A percentile compares a stretch with the other conserved stretches of the same genome.
Evolutionary conservation across 202 grass and related monocot genomes (phyloP).

Genomic region (Schoenoplectus tabernaemontani): DNA sequence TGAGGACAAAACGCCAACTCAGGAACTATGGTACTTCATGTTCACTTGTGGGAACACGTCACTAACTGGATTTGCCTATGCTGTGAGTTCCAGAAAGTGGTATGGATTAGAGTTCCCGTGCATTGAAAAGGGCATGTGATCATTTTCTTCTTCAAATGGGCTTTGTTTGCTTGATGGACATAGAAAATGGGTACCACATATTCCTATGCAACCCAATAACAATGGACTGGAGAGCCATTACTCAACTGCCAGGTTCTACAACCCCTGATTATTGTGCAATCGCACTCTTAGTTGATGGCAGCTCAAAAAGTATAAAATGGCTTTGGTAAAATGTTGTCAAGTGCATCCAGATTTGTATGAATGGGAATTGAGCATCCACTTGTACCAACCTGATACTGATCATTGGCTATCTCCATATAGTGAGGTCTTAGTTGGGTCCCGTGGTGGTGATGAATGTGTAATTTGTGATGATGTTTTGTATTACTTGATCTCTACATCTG

Average conservation of each 20-base stretch:
- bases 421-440: constrained; percentile 57
- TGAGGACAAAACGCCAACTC: constrained; percentile 43
- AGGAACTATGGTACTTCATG: constrained; percentile 97
- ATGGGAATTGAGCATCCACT: constrained; percentile 64
- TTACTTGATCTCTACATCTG: constrained; percentile 68
- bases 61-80: constrained; percentile 62
- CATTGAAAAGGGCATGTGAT: constrained; percentile 77
- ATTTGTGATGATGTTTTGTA: constrained; percentile 86
- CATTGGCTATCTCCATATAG: constrained; percentile 48
- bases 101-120: constrained; percentile 79
- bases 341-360: constrained; percentile 51
- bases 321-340: constrained; percentile 60
- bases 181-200: constrained; percentile 52
- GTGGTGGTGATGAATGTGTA: constrained; percentile 74
- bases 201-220: constrained; percentile 85
- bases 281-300: constrained; percentile 45
- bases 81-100: constrained; percentile 59
- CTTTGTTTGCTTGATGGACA: constrained; percentile 72
- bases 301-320: constrained; percentile 54
- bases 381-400: constrained; percentile 48
- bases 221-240: constrained; percentile 50
- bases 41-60: constrained; percentile 55
- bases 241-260: constrained; percentile 37
- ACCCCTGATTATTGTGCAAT: constrained; percentile 66
- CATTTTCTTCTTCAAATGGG: constrained; percentile 52